phyloP scores from a whole-genome alignment of 75 land plant genomes.

The Pinus taeda region DNA sequence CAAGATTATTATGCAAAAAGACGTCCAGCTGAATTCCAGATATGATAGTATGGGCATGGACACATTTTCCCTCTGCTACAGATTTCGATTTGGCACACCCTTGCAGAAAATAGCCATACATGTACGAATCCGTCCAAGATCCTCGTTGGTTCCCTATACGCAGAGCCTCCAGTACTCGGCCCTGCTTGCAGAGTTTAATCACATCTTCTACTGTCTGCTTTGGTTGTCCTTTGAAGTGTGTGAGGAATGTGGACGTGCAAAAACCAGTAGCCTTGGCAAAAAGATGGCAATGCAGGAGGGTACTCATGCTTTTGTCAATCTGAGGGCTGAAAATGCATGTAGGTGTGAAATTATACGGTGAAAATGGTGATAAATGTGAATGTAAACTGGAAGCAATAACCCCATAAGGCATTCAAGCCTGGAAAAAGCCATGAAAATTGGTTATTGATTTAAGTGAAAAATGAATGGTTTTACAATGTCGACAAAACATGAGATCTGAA shows the following conservation, averaged over 20 bases:
- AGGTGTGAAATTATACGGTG: not conserved
- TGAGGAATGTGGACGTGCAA: too few relatives aligned
- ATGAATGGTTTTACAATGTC: too few relatives aligned
- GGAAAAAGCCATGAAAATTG: too few relatives aligned
- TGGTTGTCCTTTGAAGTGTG: too few relatives aligned
- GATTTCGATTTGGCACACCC: constrained; percentile 11
- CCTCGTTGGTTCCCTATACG: not conserved
- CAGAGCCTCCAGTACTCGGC: not conserved
- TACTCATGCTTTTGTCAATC: too few relatives aligned
- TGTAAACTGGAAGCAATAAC: not conserved
- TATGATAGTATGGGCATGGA: constrained; percentile 44
- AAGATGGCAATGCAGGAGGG: too few relatives aligned
- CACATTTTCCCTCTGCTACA: constrained; percentile 29
- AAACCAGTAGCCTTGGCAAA: too few relatives aligned
- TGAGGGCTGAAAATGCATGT: too few relatives aligned
- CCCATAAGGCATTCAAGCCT: not conserved
- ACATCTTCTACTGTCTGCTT: not conserved
- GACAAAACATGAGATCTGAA: too few relatives aligned
- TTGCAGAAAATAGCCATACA: constrained; percentile 13
- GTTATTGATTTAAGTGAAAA: not conserved
- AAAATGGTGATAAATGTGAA: not conserved
- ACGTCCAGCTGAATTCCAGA: constrained; percentile 24
- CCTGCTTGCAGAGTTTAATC: not conserved
- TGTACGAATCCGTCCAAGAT: not conserved
- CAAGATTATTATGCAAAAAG: constrained; percentile 37